Evolutionary conservation across 164 flowering plant species (phyloP).

Genomic region (Brasenia schreberi): DNA sequence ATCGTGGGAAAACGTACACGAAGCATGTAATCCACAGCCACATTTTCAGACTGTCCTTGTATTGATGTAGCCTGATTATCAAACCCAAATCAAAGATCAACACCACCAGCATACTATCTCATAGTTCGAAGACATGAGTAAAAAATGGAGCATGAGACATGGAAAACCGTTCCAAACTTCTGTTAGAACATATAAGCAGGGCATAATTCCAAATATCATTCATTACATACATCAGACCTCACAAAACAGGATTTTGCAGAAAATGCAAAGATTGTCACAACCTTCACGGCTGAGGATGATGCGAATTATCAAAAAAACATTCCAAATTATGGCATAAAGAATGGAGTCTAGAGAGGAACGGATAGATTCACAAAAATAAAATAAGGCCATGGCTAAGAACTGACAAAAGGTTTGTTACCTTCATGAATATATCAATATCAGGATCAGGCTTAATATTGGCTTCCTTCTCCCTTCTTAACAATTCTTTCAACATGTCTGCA

Average conservation of each 20-base stretch:
- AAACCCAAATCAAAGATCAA: not conserved
- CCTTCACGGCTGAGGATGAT: not conserved
- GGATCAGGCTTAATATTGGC: conserved; percentile 73
- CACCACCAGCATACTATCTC: not conserved
- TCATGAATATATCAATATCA: conserved; percentile 91
- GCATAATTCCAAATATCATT: not conserved
- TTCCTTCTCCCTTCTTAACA: conserved; percentile 74
- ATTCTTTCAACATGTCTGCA: conserved; percentile 65
- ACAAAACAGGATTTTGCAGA: not conserved
- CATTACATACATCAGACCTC: not conserved
- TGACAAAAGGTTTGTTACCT: conserved; percentile 27
- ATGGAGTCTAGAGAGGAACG: not conserved
- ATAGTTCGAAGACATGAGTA: no score
- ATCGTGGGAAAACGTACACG: not conserved
- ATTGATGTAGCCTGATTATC: conserved; percentile 1
- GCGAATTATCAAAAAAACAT: no score
- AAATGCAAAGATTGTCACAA: no score
- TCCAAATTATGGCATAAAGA: not conserved
- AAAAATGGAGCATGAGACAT: no score
- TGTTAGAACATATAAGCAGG: not conserved
- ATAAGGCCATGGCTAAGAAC: not conserved
- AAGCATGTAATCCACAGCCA: not conserved
- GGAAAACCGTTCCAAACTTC: no score
- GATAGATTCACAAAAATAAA: not conserved
- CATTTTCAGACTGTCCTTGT: not conserved